phyloP scores from a whole-genome alignment of 768 basidiomycete genomes.

The Suillus ampliporus region DNA sequence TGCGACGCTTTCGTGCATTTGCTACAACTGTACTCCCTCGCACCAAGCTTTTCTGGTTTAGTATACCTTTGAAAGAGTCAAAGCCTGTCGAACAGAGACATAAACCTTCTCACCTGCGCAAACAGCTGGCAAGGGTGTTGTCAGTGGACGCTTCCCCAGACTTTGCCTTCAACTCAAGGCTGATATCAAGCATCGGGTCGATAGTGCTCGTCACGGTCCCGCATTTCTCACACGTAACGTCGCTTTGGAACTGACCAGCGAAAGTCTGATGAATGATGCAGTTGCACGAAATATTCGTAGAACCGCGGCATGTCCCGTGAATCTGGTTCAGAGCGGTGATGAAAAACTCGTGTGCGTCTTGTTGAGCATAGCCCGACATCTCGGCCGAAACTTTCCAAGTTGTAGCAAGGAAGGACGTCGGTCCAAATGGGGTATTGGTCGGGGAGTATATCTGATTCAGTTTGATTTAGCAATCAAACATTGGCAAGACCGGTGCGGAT shows the following conservation, averaged over 20 bases:
- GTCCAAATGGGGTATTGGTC: constrained; percentile 71
- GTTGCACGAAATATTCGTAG: constrained; percentile 80
- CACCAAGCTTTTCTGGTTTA: constrained; percentile 80
- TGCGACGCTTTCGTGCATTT: constrained; percentile 76
- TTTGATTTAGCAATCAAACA: constrained; percentile 1
- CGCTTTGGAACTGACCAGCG: constrained; percentile 84
- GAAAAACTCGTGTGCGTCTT: constrained; percentile 92
- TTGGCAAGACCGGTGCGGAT: background rate
- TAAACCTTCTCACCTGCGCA: constrained; percentile 60
- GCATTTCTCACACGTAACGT: constrained; percentile 89
- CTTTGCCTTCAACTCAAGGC: constrained; percentile 76
- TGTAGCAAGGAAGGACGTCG: constrained; percentile 80
- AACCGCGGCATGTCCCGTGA: constrained; percentile 76
- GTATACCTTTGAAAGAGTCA: constrained; percentile 63
- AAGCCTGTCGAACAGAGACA: constrained; percentile 12
- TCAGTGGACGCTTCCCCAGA: constrained; percentile 53
- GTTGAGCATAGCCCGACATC: constrained; percentile 90
- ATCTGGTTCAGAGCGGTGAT: constrained; percentile 87
- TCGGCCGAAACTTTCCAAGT: constrained; percentile 84
- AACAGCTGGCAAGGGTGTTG: constrained; percentile 74
- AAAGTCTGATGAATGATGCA: constrained; percentile 94
- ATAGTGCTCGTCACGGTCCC: constrained; percentile 76
- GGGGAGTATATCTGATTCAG: constrained; percentile 57
- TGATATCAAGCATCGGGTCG: constrained; percentile 92
- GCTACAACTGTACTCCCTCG: constrained; percentile 83